Evolutionary conservation across 73 alveolate species (phyloP).

Genomic region (Paramecium sonneborni): DNA sequence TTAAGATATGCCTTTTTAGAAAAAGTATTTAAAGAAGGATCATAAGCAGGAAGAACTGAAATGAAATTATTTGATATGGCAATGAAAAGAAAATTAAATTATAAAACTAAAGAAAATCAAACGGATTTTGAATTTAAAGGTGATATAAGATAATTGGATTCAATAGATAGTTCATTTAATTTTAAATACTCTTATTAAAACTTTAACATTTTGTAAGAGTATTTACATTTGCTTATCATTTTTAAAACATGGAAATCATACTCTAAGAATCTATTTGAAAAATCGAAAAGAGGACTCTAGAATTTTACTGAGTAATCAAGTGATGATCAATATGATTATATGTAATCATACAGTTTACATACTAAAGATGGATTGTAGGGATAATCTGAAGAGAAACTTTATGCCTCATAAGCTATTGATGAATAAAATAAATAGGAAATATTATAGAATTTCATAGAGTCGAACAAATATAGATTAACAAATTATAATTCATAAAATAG

Average conservation of each 20-base stretch:
- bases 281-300: not conserved
- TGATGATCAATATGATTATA: not conserved
- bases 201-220: constrained; percentile 8
- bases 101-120: not conserved
- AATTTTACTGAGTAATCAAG: constrained; percentile 10
- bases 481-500: not conserved
- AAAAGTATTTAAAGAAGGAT: not conserved
- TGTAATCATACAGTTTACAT: not conserved
- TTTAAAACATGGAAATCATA: constrained; percentile 20
- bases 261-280: not conserved
- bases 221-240: not conserved
- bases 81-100: not conserved
- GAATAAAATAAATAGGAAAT: not conserved
- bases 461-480: not conserved
- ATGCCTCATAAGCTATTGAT: constrained; percentile 5
- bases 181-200: not conserved
- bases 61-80: constrained; percentile 43
- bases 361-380: not conserved
- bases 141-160: not conserved
- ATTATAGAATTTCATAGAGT: not conserved
- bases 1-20: not conserved
- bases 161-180: not conserved
- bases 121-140: not conserved
- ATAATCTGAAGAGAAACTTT: not conserved
- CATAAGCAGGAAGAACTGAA: not conserved